These are phyloP conservation scores for Oryza glaberrima DNA, from an alignment of 176 grass and related monocot genomes.

Conservation along the genomic window DNA sequence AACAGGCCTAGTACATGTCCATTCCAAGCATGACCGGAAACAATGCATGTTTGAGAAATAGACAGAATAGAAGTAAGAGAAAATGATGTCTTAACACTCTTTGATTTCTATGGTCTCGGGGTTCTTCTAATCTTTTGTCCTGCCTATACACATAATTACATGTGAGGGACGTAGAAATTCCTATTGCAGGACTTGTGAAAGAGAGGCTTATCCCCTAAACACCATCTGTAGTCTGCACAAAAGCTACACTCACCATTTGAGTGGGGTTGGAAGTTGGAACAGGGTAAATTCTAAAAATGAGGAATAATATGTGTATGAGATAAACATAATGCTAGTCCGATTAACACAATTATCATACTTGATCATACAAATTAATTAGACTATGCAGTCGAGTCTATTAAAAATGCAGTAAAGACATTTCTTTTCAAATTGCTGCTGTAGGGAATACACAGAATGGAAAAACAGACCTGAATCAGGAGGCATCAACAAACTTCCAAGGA, in stretches of 20 bases:
- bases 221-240: neutral
- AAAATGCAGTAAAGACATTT: neutral
- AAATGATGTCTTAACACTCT: neutral
- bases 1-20: neutral
- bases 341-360: neutral
- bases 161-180: neutral
- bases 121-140: neutral
- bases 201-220: neutral
- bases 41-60: neutral
- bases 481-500: conserved; percentile 83
- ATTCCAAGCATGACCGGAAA: neutral
- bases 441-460: conserved; percentile 22
- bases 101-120: neutral
- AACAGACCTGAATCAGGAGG: conserved; percentile 72
- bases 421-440: neutral
- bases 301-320: neutral
- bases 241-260: neutral
- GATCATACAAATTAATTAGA: neutral
- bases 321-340: neutral
- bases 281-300: neutral
- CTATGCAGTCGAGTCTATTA: neutral
- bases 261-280: neutral
- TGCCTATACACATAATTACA: conserved; percentile 1
- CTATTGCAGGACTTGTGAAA: neutral
- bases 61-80: neutral